Base-by-base conservation (phyloP, 2,329 filamentous ascomycete genomes). In the Neopestalotiopsis sp. region DNA sequence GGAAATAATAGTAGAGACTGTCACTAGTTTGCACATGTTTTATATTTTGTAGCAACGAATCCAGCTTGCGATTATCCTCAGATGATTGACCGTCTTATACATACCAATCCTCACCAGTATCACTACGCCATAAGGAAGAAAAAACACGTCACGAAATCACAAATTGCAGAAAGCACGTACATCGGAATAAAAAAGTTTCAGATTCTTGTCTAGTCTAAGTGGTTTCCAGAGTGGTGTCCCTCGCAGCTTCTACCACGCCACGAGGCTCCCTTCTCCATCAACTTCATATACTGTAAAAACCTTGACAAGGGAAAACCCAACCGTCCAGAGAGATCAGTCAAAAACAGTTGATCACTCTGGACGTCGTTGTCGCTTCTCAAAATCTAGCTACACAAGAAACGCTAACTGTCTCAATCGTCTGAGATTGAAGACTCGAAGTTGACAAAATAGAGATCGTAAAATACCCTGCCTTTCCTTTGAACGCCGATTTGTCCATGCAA, bases 401-500 rank as follows among this genome's bases (percentile, higher is more conserved):
- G 45, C 45, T 52, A n/a, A n/a, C 45, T 52, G 45, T 52, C 45
- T n/a, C 45, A 24, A n/a, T n/a, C 4, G 17, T 52, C 9, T 52
- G 45, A 6, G 4, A 52, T 10, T n/a, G 28, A 28, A 34, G 57
- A 59, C 57, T 30, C 30, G 28, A 30, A 59, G 14, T 30, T 59
- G 24, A 62, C 34, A 20, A 62, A 34, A 40, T 20, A 62, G 17
- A 52, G 45, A 52, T 52, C 45, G 45, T 52, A 52, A 52, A 52
- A 52, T 52, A 52, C 59, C 59, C 59, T 62, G 30, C 30, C 59
- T 40, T 62, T 62, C 59, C 28, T 62, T 17, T 62, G 10, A 62
- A 62, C 59, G 59, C 59, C 59, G 32, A 38, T 62, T 24, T 40
- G 30, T 38, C 59, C 30, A 62, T 62, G 59, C 59, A 62, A 62